These are phyloP conservation scores for Alternaria brassicicola DNA, from an alignment of 2,329 filamentous ascomycete species.

Conservation along the genomic window DNA sequence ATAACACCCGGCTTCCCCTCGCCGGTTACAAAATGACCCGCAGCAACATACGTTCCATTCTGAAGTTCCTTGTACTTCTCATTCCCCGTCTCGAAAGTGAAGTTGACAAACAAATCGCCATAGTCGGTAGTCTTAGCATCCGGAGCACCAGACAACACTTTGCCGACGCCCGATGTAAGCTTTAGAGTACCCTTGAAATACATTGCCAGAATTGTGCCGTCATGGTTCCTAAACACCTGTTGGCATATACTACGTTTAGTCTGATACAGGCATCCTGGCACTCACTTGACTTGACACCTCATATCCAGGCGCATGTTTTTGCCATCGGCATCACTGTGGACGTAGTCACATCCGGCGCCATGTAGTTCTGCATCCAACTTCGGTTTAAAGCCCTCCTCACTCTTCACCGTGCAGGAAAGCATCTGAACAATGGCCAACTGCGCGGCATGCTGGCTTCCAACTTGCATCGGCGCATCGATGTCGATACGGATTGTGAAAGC, in stretches of 20 bases:
- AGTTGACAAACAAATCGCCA: constrained; percentile 40
- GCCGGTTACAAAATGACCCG: constrained; percentile 37
- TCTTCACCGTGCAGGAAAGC: constrained; percentile 40
- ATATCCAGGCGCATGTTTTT: constrained; percentile 40
- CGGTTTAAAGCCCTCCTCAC: constrained; percentile 38
- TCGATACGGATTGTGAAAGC: constrained; percentile 40
- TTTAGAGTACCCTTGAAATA: constrained; percentile 42
- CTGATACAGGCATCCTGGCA: neutral
- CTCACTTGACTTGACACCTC: constrained; percentile 34
- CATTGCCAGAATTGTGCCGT: constrained; percentile 38
- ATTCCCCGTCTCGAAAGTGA: constrained; percentile 40
- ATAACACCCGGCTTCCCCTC: constrained; percentile 23
- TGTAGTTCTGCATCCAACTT: constrained; percentile 38
- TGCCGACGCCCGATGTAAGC: constrained; percentile 32
- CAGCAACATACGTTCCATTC: constrained; percentile 40
- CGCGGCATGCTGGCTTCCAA: constrained; percentile 32
- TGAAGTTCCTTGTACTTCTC: constrained; percentile 37
- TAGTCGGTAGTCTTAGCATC: constrained; percentile 39
- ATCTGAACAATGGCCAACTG: constrained; percentile 39
- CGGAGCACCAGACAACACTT: constrained; percentile 24
- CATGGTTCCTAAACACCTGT: constrained; percentile 16
- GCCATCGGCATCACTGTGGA: constrained; percentile 36
- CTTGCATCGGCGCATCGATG: constrained; percentile 36
- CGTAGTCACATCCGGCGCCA: constrained; percentile 42
- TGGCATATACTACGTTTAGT: neutral